phyloP scores from a whole-genome alignment of 768 basidiomycete species.

The Boletus rex-veris region DNA sequence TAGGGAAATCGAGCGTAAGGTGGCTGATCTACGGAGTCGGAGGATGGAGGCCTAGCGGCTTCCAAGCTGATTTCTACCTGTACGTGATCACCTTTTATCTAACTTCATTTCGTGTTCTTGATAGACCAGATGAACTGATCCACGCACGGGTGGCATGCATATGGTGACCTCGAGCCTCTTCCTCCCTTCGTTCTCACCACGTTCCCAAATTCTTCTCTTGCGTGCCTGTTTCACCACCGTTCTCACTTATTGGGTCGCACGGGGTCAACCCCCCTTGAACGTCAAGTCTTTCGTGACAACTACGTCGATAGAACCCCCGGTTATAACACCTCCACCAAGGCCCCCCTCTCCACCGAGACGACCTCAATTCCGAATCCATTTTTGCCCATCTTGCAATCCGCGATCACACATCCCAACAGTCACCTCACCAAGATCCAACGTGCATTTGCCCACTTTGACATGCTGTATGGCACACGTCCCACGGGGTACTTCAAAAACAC shows the following conservation, averaged over 20 bases:
- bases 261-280: slow-evolving; percentile 28
- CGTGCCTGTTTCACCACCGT: slow-evolving; percentile 26
- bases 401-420: slow-evolving; percentile 33
- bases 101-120: no score
- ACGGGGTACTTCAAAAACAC: slow-evolving; percentile 27
- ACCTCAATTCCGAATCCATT: slow-evolving; percentile 34
- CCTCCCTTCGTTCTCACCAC: slow-evolving; percentile 15
- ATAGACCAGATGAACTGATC: not conserved
- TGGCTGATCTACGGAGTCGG: slow-evolving; percentile 53
- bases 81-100: slow-evolving; percentile 21
- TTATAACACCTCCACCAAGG: not conserved
- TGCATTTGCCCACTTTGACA: slow-evolving; percentile 30
- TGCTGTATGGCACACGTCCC: slow-evolving; percentile 25
- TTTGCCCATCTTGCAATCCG: slow-evolving; percentile 36
- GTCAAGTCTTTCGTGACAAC: slow-evolving; percentile 29
- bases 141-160: slow-evolving; percentile 17
- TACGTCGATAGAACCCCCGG: slow-evolving; percentile 19
- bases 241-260: slow-evolving; percentile 29
- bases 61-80: slow-evolving; percentile 45
- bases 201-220: slow-evolving; percentile 23
- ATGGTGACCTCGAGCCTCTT: slow-evolving; percentile 29
- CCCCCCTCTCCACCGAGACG: slow-evolving; percentile 2
- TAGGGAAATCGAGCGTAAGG: slow-evolving; percentile 47
- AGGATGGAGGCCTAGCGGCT: slow-evolving; percentile 49
- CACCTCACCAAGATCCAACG: slow-evolving; percentile 17